These are phyloP conservation scores for Apophysomyces elegans DNA, from an alignment of 371 early-diverging fungal species.

Conservation along the genomic window DNA sequence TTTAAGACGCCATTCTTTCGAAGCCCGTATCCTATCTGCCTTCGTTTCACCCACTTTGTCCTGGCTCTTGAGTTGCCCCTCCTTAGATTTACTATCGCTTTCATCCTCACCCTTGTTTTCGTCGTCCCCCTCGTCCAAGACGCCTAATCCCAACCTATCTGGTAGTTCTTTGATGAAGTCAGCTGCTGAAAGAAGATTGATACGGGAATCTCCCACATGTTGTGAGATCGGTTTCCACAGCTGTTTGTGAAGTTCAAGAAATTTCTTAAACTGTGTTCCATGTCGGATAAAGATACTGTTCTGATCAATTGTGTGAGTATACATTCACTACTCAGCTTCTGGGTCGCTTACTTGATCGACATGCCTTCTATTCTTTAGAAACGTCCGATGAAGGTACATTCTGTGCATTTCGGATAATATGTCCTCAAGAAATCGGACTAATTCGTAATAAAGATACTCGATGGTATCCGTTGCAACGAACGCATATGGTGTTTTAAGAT, in stretches of 20 bases:
- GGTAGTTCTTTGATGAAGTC: not conserved
- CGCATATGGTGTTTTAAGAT: not conserved
- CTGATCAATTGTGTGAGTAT: not conserved
- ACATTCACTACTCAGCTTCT: not conserved
- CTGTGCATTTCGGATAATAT: not conserved
- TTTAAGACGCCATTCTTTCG: too few relatives aligned
- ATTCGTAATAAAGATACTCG: not conserved
- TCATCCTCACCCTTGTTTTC: not conserved
- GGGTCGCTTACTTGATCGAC: not conserved
- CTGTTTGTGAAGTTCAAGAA: not conserved
- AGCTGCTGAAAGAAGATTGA: not conserved
- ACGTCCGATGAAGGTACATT: not conserved
- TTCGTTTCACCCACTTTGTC: too few relatives aligned
- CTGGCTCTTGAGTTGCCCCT: too few relatives aligned
- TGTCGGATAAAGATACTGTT: not conserved
- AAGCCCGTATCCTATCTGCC: too few relatives aligned
- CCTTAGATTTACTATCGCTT: not conserved
- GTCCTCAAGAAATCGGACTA: not conserved
- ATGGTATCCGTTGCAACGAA: not conserved
- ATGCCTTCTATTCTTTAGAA: not conserved
- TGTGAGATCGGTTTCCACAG: not conserved
- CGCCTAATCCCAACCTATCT: not conserved
- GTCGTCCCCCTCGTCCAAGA: not conserved
- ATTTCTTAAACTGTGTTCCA: not conserved
- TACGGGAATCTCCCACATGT: not conserved